Evolutionary conservation across 1,139 yeast genomes (phyloP), one percentile per base, ranked within the genome.

Genomic region (Candida sp.): DNA sequence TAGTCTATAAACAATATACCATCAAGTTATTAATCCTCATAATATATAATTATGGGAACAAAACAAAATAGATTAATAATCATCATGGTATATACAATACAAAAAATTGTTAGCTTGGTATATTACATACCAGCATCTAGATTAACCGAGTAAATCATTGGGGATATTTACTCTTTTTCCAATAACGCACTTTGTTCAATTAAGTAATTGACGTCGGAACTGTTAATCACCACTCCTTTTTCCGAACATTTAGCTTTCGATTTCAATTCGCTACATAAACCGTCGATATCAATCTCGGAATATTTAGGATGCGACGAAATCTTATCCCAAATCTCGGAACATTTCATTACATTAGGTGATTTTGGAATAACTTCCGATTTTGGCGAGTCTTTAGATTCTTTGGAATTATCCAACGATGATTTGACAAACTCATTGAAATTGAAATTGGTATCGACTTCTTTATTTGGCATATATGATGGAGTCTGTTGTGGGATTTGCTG

Each of bases 261-360:
- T 66, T 91, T 85, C 60, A 93, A 76, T 64, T 93, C 99, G 35
- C 70, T 63, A 74, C 99, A 93, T 58, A 93, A 77, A 2, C 96
- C 95, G 61, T 91, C 97, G 51, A 93, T 90, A 64, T 93, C 98
- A 45, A 93, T 74, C 48, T 91, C 97, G 5, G 95, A 82, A 64
- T 91, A 93, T 61, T 86, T 82, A 32, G 99, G 98, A 72, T 93
- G 97, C 12, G 95, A 70, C 3, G 97, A 87, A 35, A 93, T 87
- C 57, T 98, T 79, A 62, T 91, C 98, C 99, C 99, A 93, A 21
- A 91, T 86, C 55, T 90, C 97, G 0, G 95, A 82, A 63, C 99
- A 93, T 57, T 81, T 57, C 50, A 59, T 56, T 2, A 66, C 55
- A 63, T 70, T 39, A 63, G 68, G 63, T 57, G 84, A 63, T 8